These are phyloP conservation scores for Triticum aestivum DNA, from an alignment of 176 grass and related monocot species.

Conservation along the genomic window IWGSC_CS_RefSeq_v2.1 NC_057799.1:494674992-494675491, in stretches of 20 bases:
- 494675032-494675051: constrained; percentile 37
- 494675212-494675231: constrained; percentile 20
- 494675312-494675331: constrained; percentile 45
- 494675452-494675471: constrained; percentile 50
- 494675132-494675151: not conserved
- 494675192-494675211: not conserved
- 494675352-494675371: not conserved
- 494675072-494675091: constrained; percentile 60
- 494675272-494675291: not conserved
- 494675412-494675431: constrained; percentile 66
- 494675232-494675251: constrained; percentile 6
- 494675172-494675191: not conserved
- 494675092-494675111: constrained; percentile 58
- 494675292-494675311: constrained; percentile 61
- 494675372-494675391: constrained; percentile 9
- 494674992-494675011: constrained; percentile 36
- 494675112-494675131: constrained; percentile 40
- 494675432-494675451: constrained; percentile 56
- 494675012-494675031: constrained; percentile 29
- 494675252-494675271: constrained; percentile 5
- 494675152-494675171: constrained; percentile 12
- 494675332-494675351: constrained; percentile 18
- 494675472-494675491: constrained; percentile 63
- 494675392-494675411: constrained; percentile 66
- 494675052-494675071: constrained; percentile 36